These are phyloP conservation scores for Suaeda aralocaspica DNA, from an alignment of 148 eudicot species.

Conservation along the genomic window DNA sequence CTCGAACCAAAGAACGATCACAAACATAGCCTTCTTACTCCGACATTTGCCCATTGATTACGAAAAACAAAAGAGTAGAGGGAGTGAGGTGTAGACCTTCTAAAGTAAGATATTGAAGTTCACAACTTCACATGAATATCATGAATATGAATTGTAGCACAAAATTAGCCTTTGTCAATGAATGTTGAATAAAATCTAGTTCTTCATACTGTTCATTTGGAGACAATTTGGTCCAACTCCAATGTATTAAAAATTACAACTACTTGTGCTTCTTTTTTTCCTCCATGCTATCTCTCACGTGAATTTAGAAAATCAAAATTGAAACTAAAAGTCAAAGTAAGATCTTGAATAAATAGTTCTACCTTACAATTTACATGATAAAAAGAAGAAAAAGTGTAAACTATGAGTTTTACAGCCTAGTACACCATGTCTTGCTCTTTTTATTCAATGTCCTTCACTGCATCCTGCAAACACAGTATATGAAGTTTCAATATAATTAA, in stretches of 20 bases:
- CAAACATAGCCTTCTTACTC: too few species aligned
- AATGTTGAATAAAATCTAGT: neutral
- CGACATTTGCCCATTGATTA: too few species aligned
- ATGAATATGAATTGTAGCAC: neutral
- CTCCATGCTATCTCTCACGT: neutral
- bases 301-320: neutral
- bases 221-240: neutral
- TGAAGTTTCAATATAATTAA: neutral
- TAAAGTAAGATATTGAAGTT: too few species aligned
- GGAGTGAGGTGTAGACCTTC: too few species aligned
- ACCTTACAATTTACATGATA: slow-evolving; percentile 24
- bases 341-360: neutral
- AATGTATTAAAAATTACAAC: neutral
- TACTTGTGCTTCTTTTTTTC: neutral
- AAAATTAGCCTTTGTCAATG: neutral
- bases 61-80: too few species aligned
- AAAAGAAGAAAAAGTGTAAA: slow-evolving; percentile 1
- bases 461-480: slow-evolving; percentile 52
- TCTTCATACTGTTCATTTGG: slow-evolving; percentile 16
- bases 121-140: slow-evolving; percentile 6
- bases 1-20: too few species aligned
- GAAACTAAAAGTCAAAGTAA: neutral
- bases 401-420: slow-evolving; percentile 15
- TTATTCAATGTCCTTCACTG: slow-evolving; percentile 73
- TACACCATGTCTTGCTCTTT: neutral